Evolutionary conservation across 2,329 filamentous ascomycete species (phyloP).

Genomic region (Emericellopsis atlantica): DNA sequence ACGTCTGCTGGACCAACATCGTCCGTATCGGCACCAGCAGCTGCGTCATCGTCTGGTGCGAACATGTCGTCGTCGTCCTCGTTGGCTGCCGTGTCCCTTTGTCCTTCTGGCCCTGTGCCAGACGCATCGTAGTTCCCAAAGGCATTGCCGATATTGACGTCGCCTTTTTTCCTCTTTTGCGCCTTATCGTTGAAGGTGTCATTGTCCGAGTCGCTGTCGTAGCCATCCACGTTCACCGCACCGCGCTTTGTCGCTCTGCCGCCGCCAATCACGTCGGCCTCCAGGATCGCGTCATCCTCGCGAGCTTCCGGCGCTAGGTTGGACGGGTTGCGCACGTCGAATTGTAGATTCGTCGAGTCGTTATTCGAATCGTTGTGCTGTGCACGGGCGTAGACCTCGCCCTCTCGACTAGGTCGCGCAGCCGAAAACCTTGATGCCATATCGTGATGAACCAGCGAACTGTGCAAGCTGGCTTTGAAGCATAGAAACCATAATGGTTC

Average conservation of each 20-base stretch:
- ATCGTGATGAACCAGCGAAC: background rate
- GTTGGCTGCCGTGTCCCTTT: slow-evolving; percentile 10
- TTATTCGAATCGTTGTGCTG: slow-evolving; percentile 43
- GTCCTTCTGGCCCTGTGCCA: slow-evolving; percentile 15
- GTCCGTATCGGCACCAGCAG: slow-evolving; percentile 23
- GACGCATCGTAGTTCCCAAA: slow-evolving; percentile 41
- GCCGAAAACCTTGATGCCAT: slow-evolving; percentile 50
- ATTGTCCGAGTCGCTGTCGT: slow-evolving; percentile 87
- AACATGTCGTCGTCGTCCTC: slow-evolving; percentile 75
- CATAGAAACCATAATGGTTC: too few species aligned
- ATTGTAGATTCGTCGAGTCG: slow-evolving; percentile 68
- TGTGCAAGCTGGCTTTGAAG: background rate
- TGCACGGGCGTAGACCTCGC: slow-evolving; percentile 67
- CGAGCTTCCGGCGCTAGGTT: slow-evolving; percentile 73
- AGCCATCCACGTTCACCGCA: slow-evolving; percentile 91
- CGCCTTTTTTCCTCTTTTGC: slow-evolving; percentile 38
- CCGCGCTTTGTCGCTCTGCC: slow-evolving; percentile 72
- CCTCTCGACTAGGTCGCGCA: slow-evolving; percentile 70
- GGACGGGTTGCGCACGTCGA: slow-evolving; percentile 90
- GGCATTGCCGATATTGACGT: slow-evolving; percentile 36
- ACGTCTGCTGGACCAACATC: slow-evolving; percentile 12
- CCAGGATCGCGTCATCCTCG: slow-evolving; percentile 60
- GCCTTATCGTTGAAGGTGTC: slow-evolving; percentile 76
- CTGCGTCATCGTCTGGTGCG: slow-evolving; percentile 46
- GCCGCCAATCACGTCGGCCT: slow-evolving; percentile 86